phyloP scores from a whole-genome alignment of 1,139 yeast genomes.

The Kodamaea fungicola region DNA sequence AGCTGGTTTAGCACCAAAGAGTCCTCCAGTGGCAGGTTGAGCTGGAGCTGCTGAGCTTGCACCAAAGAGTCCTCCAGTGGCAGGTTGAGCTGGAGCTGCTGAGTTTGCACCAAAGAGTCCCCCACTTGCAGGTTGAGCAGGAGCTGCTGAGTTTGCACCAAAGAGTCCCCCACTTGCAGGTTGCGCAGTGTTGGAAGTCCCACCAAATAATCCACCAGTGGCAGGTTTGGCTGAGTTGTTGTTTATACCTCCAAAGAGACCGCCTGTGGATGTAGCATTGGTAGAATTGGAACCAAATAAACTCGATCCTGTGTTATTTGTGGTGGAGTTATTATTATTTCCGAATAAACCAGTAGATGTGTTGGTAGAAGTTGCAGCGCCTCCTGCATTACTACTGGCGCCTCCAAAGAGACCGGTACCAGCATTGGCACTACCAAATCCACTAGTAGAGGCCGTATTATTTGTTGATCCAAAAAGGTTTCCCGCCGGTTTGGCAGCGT shows the following conservation, averaged over 20 bases:
- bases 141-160: conserved; percentile 1
- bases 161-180: conserved; percentile 1
- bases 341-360: conserved; percentile 2
- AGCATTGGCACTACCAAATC: not conserved
- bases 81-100: not conserved
- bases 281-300: not conserved
- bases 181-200: conserved; percentile 1
- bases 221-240: not conserved
- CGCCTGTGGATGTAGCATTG: not conserved
- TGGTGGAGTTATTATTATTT: conserved; percentile 1
- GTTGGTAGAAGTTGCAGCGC: not conserved
- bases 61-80: conserved; percentile 1
- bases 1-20: conserved; percentile 2
- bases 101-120: conserved; percentile 5
- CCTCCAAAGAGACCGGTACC: conserved; percentile 1
- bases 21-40: conserved; percentile 1
- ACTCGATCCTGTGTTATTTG: conserved; percentile 2
- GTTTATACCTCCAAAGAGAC: conserved; percentile 5
- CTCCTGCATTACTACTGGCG: not conserved
- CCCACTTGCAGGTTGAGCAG: not conserved
- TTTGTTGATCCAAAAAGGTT: not conserved
- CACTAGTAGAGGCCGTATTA: not conserved
- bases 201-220: conserved; percentile 2
- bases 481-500: not conserved
- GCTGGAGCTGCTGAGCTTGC: not conserved